Evolutionary conservation across 108 stramenopile species (phyloP).

Genomic region (Skeletonema costatum): DNA sequence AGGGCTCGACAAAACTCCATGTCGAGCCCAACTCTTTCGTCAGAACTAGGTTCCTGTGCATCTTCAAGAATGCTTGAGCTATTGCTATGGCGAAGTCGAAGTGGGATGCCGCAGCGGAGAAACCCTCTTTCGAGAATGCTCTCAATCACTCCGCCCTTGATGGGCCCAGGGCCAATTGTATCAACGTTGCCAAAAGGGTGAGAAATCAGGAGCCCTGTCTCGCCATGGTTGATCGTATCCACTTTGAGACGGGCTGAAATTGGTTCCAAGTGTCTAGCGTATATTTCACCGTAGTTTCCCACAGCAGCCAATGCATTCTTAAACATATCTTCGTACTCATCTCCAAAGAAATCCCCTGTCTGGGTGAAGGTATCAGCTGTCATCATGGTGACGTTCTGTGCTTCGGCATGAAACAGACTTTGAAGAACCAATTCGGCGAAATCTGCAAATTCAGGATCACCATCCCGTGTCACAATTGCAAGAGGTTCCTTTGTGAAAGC

Average conservation of each 20-base stretch:
- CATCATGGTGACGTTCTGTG: constrained; percentile 12
- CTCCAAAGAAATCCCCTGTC: too few relatives aligned
- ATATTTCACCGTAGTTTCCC: constrained; percentile 27
- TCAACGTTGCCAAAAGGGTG: constrained; percentile 34
- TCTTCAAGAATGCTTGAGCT: background rate
- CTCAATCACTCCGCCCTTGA: constrained; percentile 4
- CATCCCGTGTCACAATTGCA: constrained; percentile 14
- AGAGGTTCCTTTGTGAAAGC: constrained; percentile 18
- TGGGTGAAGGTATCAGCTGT: background rate
- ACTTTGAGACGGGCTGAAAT: constrained; percentile 21
- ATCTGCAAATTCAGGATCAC: constrained; percentile 15
- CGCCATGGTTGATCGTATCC: constrained; percentile 42
- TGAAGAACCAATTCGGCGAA: constrained; percentile 39
- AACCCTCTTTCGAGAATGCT: constrained; percentile 29
- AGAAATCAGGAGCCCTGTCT: constrained; percentile 31
- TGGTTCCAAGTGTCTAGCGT: constrained; percentile 19
- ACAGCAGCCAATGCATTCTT: constrained; percentile 8
- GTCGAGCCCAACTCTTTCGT: constrained; percentile 30
- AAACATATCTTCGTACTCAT: too few relatives aligned
- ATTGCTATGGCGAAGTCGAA: too few relatives aligned
- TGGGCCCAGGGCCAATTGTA: background rate
- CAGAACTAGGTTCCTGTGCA: too few relatives aligned
- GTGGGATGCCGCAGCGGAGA: constrained; percentile 44
- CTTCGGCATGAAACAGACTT: constrained; percentile 38
- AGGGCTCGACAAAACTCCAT: constrained; percentile 49